Conservation (phyloP, 305 asterid genomes). For the Petunia hybrid region DNA sequence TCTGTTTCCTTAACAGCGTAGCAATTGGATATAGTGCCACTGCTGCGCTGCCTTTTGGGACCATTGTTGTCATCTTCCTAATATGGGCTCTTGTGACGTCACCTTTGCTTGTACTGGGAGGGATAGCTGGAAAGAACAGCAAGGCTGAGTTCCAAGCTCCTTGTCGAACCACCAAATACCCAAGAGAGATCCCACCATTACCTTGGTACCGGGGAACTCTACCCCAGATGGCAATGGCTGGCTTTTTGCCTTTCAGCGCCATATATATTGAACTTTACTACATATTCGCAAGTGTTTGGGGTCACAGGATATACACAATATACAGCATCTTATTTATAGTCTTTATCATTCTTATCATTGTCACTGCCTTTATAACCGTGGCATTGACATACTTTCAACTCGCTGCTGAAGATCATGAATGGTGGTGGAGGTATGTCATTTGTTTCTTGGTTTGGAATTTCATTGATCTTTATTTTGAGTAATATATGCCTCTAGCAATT, state of each 20-base stretch:
- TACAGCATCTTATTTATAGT: conserved; percentile 56
- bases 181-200: conserved; percentile 54
- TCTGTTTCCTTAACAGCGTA: conserved; percentile 52
- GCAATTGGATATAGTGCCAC: conserved; percentile 53
- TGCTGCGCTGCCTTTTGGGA: conserved; percentile 57
- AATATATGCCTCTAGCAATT: not conserved
- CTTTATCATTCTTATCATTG: conserved; percentile 50
- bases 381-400: conserved; percentile 57
- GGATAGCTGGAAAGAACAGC: conserved; percentile 52
- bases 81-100: conserved; percentile 57
- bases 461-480: not conserved
- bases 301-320: conserved; percentile 55
- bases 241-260: conserved; percentile 57
- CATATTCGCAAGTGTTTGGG: conserved; percentile 60
- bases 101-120: conserved; percentile 55
- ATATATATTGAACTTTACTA: conserved; percentile 56
- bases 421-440: conserved; percentile 57
- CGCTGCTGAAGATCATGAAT: conserved; percentile 58
- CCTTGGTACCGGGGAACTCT: conserved; percentile 54
- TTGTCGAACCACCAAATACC: conserved; percentile 53
- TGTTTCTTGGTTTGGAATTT: not conserved
- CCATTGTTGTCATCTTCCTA: conserved; percentile 53
- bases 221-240: conserved; percentile 63
- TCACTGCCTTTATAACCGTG: conserved; percentile 57
- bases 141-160: conserved; percentile 56